Conservation (phyloP, 768 basidiomycete genomes). For the Tylopilus sp. region DNA sequence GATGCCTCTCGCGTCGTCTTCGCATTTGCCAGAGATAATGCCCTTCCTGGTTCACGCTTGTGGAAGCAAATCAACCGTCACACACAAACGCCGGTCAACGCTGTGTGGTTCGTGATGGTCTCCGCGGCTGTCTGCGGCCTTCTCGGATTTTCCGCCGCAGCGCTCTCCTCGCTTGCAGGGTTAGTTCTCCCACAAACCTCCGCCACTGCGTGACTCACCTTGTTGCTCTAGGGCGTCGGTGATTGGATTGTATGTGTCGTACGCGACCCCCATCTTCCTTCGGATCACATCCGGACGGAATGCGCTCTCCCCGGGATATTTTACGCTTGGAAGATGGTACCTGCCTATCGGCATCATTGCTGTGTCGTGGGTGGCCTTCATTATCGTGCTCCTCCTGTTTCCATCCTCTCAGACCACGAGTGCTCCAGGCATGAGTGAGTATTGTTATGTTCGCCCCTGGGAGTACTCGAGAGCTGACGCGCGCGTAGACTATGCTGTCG, state of each 20-base stretch:
- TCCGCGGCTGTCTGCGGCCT: slow-evolving; percentile 55
- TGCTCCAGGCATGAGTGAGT: slow-evolving; percentile 55
- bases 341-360: slow-evolving; percentile 58
- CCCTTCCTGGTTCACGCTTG: slow-evolving; percentile 66
- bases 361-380: slow-evolving; percentile 64
- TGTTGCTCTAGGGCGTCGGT: slow-evolving; percentile 53
- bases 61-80: slow-evolving; percentile 59
- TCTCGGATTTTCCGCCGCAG: slow-evolving; percentile 62
- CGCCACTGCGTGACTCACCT: neutral
- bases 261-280: slow-evolving; percentile 65
- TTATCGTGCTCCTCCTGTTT: slow-evolving; percentile 57
- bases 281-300: slow-evolving; percentile 66
- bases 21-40: slow-evolving; percentile 72
- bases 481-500: slow-evolving; percentile 63
- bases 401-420: slow-evolving; percentile 41
- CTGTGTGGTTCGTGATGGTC: slow-evolving; percentile 71
- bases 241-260: slow-evolving; percentile 65
- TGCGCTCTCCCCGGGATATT: slow-evolving; percentile 56
- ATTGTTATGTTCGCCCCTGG: neutral
- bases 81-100: slow-evolving; percentile 71
- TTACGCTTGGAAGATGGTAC: slow-evolving; percentile 59
- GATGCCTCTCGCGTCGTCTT: slow-evolving; percentile 75
- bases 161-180: slow-evolving; percentile 66
- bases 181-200: slow-evolving; percentile 32
- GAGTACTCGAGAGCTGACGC: neutral